phyloP scores from a whole-genome alignment of 164 flowering plant genomes.

The Taxillus chinensis region DNA sequence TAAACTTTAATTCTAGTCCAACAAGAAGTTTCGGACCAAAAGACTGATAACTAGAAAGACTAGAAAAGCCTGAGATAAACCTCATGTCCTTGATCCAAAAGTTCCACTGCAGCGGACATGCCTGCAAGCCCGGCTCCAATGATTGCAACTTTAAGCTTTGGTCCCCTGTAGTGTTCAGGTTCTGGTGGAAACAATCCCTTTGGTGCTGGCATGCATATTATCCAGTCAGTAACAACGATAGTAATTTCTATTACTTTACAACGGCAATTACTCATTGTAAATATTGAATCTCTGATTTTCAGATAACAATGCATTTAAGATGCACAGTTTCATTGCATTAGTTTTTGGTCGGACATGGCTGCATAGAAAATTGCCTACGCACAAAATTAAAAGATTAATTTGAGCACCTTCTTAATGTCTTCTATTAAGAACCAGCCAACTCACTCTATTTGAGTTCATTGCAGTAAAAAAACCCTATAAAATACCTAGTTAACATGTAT shows the following conservation, averaged over 20 bases:
- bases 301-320: no score
- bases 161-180: constrained; percentile 86
- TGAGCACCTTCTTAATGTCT: no score
- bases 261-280: neutral
- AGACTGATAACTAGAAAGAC: neutral
- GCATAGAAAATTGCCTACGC: no score
- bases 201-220: constrained; percentile 57
- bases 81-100: constrained; percentile 99
- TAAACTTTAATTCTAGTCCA: neutral
- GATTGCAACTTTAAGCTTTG: constrained; percentile 95
- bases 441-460: no score
- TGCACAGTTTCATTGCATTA: no score
- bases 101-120: constrained; percentile 99
- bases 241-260: neutral
- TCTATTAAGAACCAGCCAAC: no score
- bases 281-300: no score
- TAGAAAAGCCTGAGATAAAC: constrained; percentile 21
- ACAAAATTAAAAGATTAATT: no score
- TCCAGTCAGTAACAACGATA: constrained; percentile 1
- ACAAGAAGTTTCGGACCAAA: neutral
- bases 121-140: constrained; percentile 99
- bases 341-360: no score
- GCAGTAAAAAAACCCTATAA: no score
- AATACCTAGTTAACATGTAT: no score
- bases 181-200: constrained; percentile 97